These are phyloP conservation scores for Fusarium pilosicola DNA, from an alignment of 2,329 filamentous ascomycete genomes.

Conservation along the genomic window DNA sequence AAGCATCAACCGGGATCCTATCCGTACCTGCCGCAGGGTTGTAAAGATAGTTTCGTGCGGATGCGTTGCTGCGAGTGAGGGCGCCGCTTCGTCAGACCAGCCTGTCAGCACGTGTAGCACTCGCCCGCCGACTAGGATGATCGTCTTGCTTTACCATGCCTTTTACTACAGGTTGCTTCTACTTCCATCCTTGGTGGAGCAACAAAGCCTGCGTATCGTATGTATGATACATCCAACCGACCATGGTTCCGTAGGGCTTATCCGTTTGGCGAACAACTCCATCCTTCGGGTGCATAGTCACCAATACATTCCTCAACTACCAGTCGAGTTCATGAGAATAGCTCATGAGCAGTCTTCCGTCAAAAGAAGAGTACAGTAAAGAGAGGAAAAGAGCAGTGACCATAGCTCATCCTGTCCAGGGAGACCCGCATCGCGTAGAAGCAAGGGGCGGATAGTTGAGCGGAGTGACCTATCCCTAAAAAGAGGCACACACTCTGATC, in stretches of 20 bases:
- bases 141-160: constrained; percentile 33
- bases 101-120: constrained; percentile 30
- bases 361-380: neutral
- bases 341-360: neutral
- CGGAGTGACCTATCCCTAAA: constrained; percentile 35
- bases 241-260: constrained; percentile 7
- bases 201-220: constrained; percentile 14
- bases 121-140: constrained; percentile 26
- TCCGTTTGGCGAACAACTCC: neutral
- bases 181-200: constrained; percentile 19
- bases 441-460: constrained; percentile 38
- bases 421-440: constrained; percentile 34
- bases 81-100: constrained; percentile 11
- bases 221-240: constrained; percentile 33
- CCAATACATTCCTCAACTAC: neutral
- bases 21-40: constrained; percentile 42
- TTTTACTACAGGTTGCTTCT: constrained; percentile 30
- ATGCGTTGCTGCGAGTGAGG: constrained; percentile 7
- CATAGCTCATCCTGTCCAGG: constrained; percentile 1
- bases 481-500: constrained; percentile 18
- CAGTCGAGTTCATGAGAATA: neutral
- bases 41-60: constrained; percentile 31
- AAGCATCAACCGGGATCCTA: constrained; percentile 45
- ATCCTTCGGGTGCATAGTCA: neutral
- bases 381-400: neutral